These are phyloP conservation scores for Suillus fuscotomentosus DNA, from an alignment of 768 basidiomycete species.

Conservation along the genomic window DNA sequence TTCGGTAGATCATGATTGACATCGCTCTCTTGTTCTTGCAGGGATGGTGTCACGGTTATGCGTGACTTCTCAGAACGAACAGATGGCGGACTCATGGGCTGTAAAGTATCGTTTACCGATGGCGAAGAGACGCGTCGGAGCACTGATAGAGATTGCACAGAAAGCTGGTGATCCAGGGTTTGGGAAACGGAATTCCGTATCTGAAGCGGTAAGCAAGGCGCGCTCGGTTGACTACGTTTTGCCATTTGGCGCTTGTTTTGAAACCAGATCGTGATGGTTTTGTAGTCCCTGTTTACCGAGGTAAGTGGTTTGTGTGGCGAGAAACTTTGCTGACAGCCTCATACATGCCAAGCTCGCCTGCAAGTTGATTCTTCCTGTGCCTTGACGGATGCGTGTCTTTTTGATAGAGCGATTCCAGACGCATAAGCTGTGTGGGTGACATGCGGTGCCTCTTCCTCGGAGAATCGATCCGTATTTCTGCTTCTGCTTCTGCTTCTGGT, in stretches of 20 bases:
- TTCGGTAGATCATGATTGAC: not conserved
- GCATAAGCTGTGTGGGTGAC: conserved; percentile 27
- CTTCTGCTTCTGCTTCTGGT: not conserved
- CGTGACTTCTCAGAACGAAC: not conserved
- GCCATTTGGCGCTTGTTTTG: conserved; percentile 74
- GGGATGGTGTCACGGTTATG: not conserved
- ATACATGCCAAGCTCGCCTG: conserved; percentile 26
- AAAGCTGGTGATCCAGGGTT: not conserved
- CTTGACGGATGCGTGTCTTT: conserved; percentile 29
- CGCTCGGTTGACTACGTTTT: conserved; percentile 23
- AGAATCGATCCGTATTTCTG: not conserved
- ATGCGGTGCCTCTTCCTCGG: conserved; percentile 35
- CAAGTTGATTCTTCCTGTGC: conserved; percentile 28
- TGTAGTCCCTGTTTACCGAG: conserved; percentile 35
- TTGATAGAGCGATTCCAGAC: conserved; percentile 27
- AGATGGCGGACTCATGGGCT: too few relatives aligned
- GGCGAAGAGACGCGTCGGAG: conserved; percentile 30
- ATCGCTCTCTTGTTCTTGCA: not conserved
- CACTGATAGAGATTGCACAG: conserved; percentile 16
- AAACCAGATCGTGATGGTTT: conserved; percentile 71
- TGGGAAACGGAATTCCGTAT: not conserved
- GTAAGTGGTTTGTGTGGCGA: not conserved
- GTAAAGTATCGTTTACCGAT: conserved; percentile 9
- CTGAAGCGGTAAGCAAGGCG: not conserved
- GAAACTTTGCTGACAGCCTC: conserved; percentile 6